Percentiles rank a stretch among this genome's conserved stretches.
phyloP scores from a whole-genome alignment of 2,329 filamentous ascomycete species.

The Myriangium duriaei region DNA sequence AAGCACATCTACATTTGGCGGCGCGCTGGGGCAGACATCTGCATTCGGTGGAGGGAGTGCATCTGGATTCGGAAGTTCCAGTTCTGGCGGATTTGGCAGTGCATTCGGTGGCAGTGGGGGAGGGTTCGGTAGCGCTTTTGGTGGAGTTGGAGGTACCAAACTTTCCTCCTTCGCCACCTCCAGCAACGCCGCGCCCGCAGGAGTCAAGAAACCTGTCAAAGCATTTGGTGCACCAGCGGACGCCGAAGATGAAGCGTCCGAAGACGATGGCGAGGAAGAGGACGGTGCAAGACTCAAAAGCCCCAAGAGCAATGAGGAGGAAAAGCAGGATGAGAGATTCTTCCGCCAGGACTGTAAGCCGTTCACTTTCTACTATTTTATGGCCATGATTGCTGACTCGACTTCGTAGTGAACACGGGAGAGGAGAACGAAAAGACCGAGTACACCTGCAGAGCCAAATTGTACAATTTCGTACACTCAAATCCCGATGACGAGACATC shows the following conservation, averaged over 20 bases:
- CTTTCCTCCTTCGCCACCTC: slow-evolving; percentile 54
- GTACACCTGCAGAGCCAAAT: slow-evolving; percentile 65
- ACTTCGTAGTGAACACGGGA: slow-evolving; percentile 60
- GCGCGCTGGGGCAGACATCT: slow-evolving; percentile 23
- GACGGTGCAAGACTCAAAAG: slow-evolving; percentile 30
- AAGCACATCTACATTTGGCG: slow-evolving; percentile 26
- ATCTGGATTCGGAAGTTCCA: slow-evolving; percentile 23
- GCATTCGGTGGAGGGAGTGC: slow-evolving; percentile 18
- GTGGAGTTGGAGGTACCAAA: slow-evolving; percentile 28
- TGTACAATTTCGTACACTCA: slow-evolving; percentile 64
- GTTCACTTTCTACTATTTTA: neutral
- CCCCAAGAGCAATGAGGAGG: slow-evolving; percentile 40
- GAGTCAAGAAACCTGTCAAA: slow-evolving; percentile 46
- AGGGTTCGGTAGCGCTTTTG: slow-evolving; percentile 28
- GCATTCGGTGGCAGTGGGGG: slow-evolving; percentile 17
- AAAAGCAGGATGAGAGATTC: slow-evolving; percentile 50
- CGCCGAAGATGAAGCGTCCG: slow-evolving; percentile 39
- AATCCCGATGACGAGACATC: slow-evolving; percentile 23
- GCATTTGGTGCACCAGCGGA: slow-evolving; percentile 68
- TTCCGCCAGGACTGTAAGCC: slow-evolving; percentile 52
- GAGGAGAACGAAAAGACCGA: slow-evolving; percentile 71
- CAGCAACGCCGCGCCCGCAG: slow-evolving; percentile 33
- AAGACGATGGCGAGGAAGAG: slow-evolving; percentile 38
- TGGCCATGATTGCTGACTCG: slow-evolving; percentile 19
- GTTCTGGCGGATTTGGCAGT: slow-evolving; percentile 16